Base-by-base conservation (phyloP, 108 stramenopile species). In the Epipyxis sp. region DNA sequence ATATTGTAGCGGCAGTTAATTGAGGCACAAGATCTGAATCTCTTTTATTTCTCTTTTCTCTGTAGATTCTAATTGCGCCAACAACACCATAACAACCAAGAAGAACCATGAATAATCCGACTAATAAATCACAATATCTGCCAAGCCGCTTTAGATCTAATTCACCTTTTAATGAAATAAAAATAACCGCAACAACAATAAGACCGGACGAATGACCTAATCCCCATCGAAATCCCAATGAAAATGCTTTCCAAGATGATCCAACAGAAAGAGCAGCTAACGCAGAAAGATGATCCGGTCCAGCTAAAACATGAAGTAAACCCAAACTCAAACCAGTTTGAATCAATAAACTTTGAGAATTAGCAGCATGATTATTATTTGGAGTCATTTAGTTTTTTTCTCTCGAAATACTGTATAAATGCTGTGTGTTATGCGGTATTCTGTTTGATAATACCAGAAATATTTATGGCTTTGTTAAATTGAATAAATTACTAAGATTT, bases 271-370 rank as follows among this genome's bases (percentile, higher is more conserved):
- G 68, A 20, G 78, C 61, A 35, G 78, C 78, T 35, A 79, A 44
- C 13, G 78, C 78, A 46, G 69, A 72, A 27, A 79, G 78, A 45
- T 79, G 78, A 59, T 79, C 78, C 37, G 71, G 59, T 16, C 78
- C 78, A 30, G 78, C 40, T 10, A 79, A 39, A 1, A 79, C 78
- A 34, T 79, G 78, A 69, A 79, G 39, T 1, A 62, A 40, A 1
- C 78, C 78, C 34, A 79, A 42, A 0, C 44, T 27, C 0, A 44
- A 25, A 0, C 78, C 78, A 35, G 20, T 62, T 10, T 40, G 42
- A 61, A 68, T 41, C 41, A 41, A 37, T n/a, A n/a, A n/a, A n/a
- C n/a, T n/a, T n/a, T n/a, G n/a, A n/a, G n/a, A n/a, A n/a, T n/a
- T n/a, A n/a, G n/a, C n/a, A n/a, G n/a, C n/a, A n/a, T n/a, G n/a